Base-by-base conservation (phyloP, 352 stramenopile genomes). In the Phytopythium litorale region DNA sequence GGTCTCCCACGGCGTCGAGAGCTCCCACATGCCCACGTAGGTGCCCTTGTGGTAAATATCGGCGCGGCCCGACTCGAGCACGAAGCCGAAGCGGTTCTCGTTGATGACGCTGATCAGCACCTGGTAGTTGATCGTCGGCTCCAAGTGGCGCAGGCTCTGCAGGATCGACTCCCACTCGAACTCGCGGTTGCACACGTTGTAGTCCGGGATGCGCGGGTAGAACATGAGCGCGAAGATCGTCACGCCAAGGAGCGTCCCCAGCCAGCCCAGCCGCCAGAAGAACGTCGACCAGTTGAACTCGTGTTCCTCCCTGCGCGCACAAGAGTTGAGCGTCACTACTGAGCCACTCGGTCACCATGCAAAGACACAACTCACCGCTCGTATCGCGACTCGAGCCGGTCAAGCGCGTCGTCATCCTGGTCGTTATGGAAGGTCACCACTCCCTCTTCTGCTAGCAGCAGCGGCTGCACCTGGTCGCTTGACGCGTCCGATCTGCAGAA, bases 151-250 rank as follows among this genome's bases (percentile, higher is more conserved):
- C 46, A 96, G 69, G 49, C 87, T 96, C 56, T 86, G 73, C 16
- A 96, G 62, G 63, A 94, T 92, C 11, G 87, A 96, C 49, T 89
- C 83, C 87, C 87, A 96, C 50, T 96, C 84, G 64, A 96, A 96
- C 65, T 94, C 71, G 18, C 86, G 87, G 46, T 96, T 96, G 79
- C 87, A 96, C 21, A 96, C 84, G 55, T 94, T 91, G 72, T 96
- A 96, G 65, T 96, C 84, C 2, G 87, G 87, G 62, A 92, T 85
- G 28, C 87, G 84, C 9, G 87, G 87, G 66, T 92, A 96, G 54
- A 92, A 96, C 87, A 96, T 96, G 43, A 96, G 81, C 35, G 79
- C 75, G 0, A 92, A 40, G 11, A 92, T 70, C 11, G 87, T 95
- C 61, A 79, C 74, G 16, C 60, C 70, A n/a, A 89, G 71, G 2